Base-by-base conservation (phyloP, 2,329 filamentous ascomycete species). In the Davidsoniella eucalypti region DNA sequence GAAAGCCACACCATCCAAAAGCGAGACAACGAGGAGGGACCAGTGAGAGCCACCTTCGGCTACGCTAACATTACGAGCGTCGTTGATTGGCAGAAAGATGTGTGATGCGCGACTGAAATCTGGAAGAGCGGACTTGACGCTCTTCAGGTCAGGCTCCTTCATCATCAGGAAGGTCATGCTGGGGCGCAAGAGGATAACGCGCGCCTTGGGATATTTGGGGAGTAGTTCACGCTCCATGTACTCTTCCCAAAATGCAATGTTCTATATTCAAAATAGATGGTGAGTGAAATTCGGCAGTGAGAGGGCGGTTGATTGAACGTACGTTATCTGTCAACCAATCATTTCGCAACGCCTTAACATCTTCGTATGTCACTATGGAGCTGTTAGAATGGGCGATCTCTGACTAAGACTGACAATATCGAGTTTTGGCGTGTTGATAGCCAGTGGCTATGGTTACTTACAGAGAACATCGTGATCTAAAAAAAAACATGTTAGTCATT, bases 321-420 rank as follows among this genome's bases (percentile, higher is more conserved):
- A 88, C 85, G 69, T 94, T 95, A 64, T 98, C 92, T 41, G 90
- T 95, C 48, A 98, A 72, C 92, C 92, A 98, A 70, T 95, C 92
- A 65, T 84, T 73, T 66, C 84, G 87, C 52, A 98, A 76, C 14
- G 83, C 82, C 63, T 88, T 84, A 57, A 96, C 77, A 65, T 98
- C 92, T 62, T 92, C 86, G 62, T 55, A 56, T 10, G 55, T 56
- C 33, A 56, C 54, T 55, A 17, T 42, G 17, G 21, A 40, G 33
- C 25, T n/a, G 37, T 47, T 26, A 54, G 45, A 33, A 43, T 18
- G 10, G 21, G 23, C n/a, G 16, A 39, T 33, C 26, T 33, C 10
- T 33, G 26, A 5, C 26, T 33, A 12, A 8, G 6, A 12, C 10
- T 33, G 8, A 33, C 7, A 12, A 12, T 33, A 5, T 33, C 26